Evolutionary conservation across 495 filamentous ascomycete genomes (phyloP), one percentile per base, ranked within the genome.

Genomic region (Parachaetomium inaequale): DNA sequence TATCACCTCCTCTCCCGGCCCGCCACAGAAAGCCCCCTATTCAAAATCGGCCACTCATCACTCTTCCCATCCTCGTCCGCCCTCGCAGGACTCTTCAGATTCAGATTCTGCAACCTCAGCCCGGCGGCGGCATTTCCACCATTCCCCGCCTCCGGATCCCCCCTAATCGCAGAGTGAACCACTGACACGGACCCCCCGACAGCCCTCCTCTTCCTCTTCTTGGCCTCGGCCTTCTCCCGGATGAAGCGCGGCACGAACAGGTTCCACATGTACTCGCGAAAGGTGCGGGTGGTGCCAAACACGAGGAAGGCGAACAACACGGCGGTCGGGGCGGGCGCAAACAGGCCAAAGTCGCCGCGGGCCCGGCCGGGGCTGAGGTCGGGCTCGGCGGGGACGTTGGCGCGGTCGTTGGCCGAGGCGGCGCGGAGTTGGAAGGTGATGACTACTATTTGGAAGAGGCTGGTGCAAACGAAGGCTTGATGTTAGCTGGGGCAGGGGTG

Each of bases 321-420:
- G 1, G 76, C 74, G 0, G 75, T 72, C 0, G 76, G 74, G 7
- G 76, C 79, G 1, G 79, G 77, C 23, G 75, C 63, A 54, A 79
- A 82, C 2, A 75, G 69, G 4, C 74, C 36, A 46, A 81, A 75
- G 58, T 82, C 79, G 28, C 58, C 55, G 8, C 58, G 70, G 7
- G 78, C 75, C 11, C 63, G 72, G 31, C n/a, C 55, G 0, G 69
- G 62, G 14, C 68, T 75, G 8, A 77, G 61, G 43, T 82, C 65
- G 0, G 78, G 73, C 2, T 68, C 25, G 2, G 66, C 67, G 0
- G 71, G 70, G 21, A 78, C 59, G 42, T 72, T 70, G 26, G 72
- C 71, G 1, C 46, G 56, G 2, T 60, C 70, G 63, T 78, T 76
- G 55, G 67, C 73, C 4, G 61, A 62, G 3, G 71, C 55, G 54